Evolutionary conservation across 306 rosid species (phyloP).

Genomic region (Fagus crenata): DNA sequence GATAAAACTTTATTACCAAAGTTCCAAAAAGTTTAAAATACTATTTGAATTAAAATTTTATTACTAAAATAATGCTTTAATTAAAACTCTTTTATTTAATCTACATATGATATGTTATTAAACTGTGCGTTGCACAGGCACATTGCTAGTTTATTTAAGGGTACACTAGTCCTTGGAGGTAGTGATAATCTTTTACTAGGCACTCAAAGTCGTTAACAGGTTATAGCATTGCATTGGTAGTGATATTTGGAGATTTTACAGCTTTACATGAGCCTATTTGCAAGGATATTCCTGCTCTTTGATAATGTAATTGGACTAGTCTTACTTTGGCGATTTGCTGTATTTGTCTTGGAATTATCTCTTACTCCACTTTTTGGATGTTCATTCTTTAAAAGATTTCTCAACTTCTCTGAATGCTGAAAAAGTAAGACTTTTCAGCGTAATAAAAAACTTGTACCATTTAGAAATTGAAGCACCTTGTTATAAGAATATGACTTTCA

Average conservation of each 20-base stretch:
- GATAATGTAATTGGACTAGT: neutral
- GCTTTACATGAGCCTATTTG: neutral
- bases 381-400: neutral
- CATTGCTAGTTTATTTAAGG: neutral
- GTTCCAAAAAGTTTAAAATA: no score
- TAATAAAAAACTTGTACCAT: neutral
- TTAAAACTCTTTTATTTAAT: no score
- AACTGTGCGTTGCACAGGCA: no score
- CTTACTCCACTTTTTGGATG: neutral
- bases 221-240: neutral
- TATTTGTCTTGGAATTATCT: constrained; percentile 5
- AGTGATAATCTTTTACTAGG: neutral
- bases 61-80: no score
- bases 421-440: neutral
- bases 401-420: neutral
- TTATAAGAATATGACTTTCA: neutral
- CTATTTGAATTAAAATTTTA: no score
- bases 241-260: neutral
- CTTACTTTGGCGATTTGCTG: neutral
- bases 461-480: neutral
- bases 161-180: neutral
- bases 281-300: neutral
- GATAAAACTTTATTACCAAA: no score
- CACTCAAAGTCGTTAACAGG: neutral
- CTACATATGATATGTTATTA: no score